Base-by-base conservation (phyloP, 2,329 filamentous ascomycete species). In the Waltergamsia citrina region DNA sequence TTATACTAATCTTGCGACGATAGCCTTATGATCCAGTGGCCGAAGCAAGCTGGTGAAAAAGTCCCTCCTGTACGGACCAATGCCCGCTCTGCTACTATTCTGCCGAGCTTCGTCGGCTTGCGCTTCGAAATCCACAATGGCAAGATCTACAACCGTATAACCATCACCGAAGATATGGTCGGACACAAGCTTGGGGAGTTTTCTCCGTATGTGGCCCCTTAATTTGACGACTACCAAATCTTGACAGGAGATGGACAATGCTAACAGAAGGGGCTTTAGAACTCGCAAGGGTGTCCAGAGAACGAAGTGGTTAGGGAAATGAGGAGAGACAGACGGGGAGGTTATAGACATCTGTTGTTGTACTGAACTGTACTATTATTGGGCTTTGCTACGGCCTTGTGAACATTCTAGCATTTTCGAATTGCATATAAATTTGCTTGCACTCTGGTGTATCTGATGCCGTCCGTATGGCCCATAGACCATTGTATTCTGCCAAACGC, bases 131-230 rank as follows among this genome's bases (percentile, higher is more conserved):
- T 95, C 39, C 82, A 95, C 65, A 94, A 94, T 56, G 88, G 88
- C 50, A 94, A 92, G 65, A 73, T 72, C 21, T 94, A 94, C 59
- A 64, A 81, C 47, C 84, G 92, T 46, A 71, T 94, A 35, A 71
- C 69, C 44, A 83, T 95, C 42, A 94, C 87, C 12, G 88, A 94
- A 56, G 85, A 94, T 51, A 95, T 95, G 88, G 88, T 95, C 32
- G 88, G 88, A 35, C 83, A 92, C 60, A 95, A 94, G 63, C 69
- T 95, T 46, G 88, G 88, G 48, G 88, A 95, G 62, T 95, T 94
- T 57, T 79, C 86, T 41, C 67, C 76, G 87, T 94, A 74, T 51
- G 85, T 76, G 32, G 28, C 19, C 22, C 29, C 35, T 23, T 3
- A n/a, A n/a, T 16, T 17, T 18, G 15, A 6, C 14, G 4, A 11